Evolutionary conservation across 495 filamentous ascomycete genomes (phyloP).

Genomic region (Clavariopsis aquatica): DNA sequence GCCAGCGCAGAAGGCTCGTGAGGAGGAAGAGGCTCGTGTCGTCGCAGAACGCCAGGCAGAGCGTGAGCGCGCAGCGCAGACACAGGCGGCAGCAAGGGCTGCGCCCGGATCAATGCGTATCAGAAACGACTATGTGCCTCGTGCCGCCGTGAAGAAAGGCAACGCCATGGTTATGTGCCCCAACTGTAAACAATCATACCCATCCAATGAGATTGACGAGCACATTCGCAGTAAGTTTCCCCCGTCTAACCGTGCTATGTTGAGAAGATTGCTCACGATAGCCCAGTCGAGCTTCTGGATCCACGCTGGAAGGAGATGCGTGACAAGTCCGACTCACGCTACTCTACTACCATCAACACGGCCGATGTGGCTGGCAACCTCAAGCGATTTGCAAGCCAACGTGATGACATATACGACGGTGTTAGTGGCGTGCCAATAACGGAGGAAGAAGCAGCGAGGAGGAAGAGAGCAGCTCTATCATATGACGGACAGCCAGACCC

Average conservation of each 20-base stretch:
- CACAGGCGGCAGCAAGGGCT: slow-evolving; percentile 73
- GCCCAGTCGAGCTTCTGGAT: slow-evolving; percentile 81
- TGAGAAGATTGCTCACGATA: slow-evolving; percentile 16
- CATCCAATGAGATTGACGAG: slow-evolving; percentile 80
- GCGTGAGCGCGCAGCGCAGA: slow-evolving; percentile 70
- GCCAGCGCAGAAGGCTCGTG: slow-evolving; percentile 39
- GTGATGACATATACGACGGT: slow-evolving; percentile 87
- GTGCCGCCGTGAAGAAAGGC: slow-evolving; percentile 70
- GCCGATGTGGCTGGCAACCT: slow-evolving; percentile 89
- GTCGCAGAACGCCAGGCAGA: slow-evolving; percentile 69
- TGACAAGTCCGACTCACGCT: slow-evolving; percentile 80
- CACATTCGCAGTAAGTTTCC: slow-evolving; percentile 78
- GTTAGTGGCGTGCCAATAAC: slow-evolving; percentile 64
- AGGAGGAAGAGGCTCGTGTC: slow-evolving; percentile 67
- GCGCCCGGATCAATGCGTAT: slow-evolving; percentile 83
- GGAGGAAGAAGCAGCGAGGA: slow-evolving; percentile 73
- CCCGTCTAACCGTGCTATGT: not conserved
- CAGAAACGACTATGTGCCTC: slow-evolving; percentile 85
- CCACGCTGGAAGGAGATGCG: slow-evolving; percentile 96
- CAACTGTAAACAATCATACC: slow-evolving; percentile 89
- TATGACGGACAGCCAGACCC: slow-evolving; percentile 65
- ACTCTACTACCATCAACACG: slow-evolving; percentile 79
- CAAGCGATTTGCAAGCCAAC: slow-evolving; percentile 92
- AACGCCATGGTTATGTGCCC: slow-evolving; percentile 79
- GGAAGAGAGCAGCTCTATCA: slow-evolving; percentile 69